A percentile compares a stretch with the other conserved stretches of the same genome.
Evolutionary conservation across 805 yeast species (phyloP).

Genomic region (Maudiozyma turicensis): DNA sequence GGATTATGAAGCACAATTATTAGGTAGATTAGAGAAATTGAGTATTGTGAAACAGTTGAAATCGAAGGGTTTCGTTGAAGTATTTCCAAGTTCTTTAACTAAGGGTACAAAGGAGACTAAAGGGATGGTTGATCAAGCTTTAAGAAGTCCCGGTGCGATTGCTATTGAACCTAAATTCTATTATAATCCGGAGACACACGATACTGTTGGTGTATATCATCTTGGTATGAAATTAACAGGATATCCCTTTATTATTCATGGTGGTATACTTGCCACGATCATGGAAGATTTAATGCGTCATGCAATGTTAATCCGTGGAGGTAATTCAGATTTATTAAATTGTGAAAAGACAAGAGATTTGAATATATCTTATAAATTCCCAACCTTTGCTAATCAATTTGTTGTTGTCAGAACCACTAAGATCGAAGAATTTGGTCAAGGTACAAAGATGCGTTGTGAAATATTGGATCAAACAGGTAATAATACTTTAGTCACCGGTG

Average conservation of each 20-base stretch:
- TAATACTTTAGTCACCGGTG: constrained; percentile 46
- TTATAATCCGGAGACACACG: constrained; percentile 43
- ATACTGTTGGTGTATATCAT: constrained; percentile 60
- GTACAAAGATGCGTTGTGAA: constrained; percentile 33
- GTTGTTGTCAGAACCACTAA: constrained; percentile 51
- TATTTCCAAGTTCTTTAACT: constrained; percentile 16
- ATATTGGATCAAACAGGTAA: constrained; percentile 45
- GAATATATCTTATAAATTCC: constrained; percentile 45
- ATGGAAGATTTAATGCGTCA: constrained; percentile 67
- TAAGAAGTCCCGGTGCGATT: constrained; percentile 70
- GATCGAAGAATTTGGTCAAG: constrained; percentile 24
- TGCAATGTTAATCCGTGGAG: constrained; percentile 33
- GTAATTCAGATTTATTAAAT: constrained; percentile 7
- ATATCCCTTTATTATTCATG: constrained; percentile 80
- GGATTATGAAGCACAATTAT: constrained; percentile 30
- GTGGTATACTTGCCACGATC: constrained; percentile 76
- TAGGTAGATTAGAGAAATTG: constrained; percentile 38
- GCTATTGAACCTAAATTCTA: constrained; percentile 65
- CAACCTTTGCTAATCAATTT: constrained; percentile 73
- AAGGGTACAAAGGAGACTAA: background rate
- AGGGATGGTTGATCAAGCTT: constrained; percentile 37
- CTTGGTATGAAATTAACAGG: constrained; percentile 75
- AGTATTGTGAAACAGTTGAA: constrained; percentile 43
- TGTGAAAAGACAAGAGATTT: constrained; percentile 33
- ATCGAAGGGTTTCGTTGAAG: constrained; percentile 29